Evolutionary conservation across 2,329 filamentous ascomycete species (phyloP).

Genomic region (Talaromyces sp.): DNA sequence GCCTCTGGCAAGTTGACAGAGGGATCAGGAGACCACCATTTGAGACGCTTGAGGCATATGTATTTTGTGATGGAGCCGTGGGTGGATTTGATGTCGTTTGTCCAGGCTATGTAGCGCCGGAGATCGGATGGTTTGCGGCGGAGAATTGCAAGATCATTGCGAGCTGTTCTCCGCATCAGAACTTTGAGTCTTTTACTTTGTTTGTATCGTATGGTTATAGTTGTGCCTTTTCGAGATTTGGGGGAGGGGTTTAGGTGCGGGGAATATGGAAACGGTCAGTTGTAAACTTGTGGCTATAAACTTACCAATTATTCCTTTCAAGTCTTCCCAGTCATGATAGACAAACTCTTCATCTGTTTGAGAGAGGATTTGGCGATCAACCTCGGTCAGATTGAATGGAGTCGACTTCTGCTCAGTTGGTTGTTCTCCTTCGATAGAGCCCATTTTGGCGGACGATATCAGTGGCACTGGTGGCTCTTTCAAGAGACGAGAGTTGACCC

Average conservation of each 20-base stretch:
- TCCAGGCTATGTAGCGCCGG: constrained; percentile 61
- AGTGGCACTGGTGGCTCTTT: too few species aligned
- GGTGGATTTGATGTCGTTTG: constrained; percentile 51
- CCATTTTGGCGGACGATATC: constrained; percentile 9
- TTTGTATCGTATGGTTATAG: neutral
- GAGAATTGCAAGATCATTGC: constrained; percentile 56
- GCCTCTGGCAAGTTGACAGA: constrained; percentile 27
- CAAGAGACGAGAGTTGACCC: neutral
- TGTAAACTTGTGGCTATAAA: neutral
- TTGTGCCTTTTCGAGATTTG: neutral
- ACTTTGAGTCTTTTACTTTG: neutral
- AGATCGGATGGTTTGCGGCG: constrained; percentile 61
- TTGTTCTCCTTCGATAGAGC: constrained; percentile 16
- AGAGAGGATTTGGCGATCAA: constrained; percentile 51
- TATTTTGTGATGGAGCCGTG: constrained; percentile 59
- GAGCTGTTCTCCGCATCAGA: constrained; percentile 30
- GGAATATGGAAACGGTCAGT: neutral
- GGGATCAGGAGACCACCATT: constrained; percentile 46
- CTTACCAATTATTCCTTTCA: constrained; percentile 54
- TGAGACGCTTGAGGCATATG: constrained; percentile 55
- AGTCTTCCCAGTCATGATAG: constrained; percentile 53
- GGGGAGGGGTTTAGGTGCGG: neutral
- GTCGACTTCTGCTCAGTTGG: constrained; percentile 23
- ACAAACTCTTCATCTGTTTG: constrained; percentile 55
- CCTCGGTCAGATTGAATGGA: constrained; percentile 51